A percentile compares a stretch with the other conserved stretches of the same genome.
These are phyloP conservation scores for Aspergillus ostianus DNA, from an alignment of 495 filamentous ascomycete genomes.

Conservation along the genomic window DNA sequence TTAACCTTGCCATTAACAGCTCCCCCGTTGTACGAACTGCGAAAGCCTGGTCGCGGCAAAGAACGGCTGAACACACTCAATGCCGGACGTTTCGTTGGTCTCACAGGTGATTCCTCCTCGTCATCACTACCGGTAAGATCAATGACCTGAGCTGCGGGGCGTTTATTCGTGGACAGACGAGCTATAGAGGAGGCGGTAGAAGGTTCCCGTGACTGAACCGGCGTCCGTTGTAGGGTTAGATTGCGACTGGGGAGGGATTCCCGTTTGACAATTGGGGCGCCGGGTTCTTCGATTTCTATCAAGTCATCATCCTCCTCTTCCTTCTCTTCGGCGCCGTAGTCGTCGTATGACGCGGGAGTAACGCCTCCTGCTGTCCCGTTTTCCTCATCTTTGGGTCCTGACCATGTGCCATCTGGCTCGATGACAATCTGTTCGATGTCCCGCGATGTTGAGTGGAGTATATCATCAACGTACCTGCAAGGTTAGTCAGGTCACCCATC, in stretches of 20 bases:
- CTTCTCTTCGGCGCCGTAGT: conserved; percentile 18
- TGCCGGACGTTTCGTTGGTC: conserved; percentile 52
- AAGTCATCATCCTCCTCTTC: conserved; percentile 64
- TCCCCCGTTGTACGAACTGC: conserved; percentile 23
- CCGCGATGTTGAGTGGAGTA: conserved; percentile 66
- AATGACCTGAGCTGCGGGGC: conserved; percentile 63
- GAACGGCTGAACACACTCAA: conserved; percentile 21
- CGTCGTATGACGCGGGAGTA: conserved; percentile 49
- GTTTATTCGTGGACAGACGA: conserved; percentile 54
- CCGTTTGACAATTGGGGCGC: conserved; percentile 43
- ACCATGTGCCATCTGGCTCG: conserved; percentile 83
- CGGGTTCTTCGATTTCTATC: conserved; percentile 62
- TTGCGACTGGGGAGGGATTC: conserved; percentile 36
- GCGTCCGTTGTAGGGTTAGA: conserved; percentile 47
- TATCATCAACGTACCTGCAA: conserved; percentile 83
- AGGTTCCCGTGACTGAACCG: conserved; percentile 54
- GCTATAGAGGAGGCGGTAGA: conserved; percentile 48
- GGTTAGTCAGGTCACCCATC: conserved; percentile 7
- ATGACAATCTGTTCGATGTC: conserved; percentile 82
- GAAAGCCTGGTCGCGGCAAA: conserved; percentile 24
- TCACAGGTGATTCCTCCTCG: conserved; percentile 60
- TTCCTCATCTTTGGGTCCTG: conserved; percentile 39
- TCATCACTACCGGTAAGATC: conserved; percentile 77
- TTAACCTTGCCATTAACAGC: conserved; percentile 23
- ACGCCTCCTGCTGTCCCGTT: conserved; percentile 34